Base-by-base conservation (phyloP, 768 basidiomycete species). In the Lepiota venenata region DNA sequence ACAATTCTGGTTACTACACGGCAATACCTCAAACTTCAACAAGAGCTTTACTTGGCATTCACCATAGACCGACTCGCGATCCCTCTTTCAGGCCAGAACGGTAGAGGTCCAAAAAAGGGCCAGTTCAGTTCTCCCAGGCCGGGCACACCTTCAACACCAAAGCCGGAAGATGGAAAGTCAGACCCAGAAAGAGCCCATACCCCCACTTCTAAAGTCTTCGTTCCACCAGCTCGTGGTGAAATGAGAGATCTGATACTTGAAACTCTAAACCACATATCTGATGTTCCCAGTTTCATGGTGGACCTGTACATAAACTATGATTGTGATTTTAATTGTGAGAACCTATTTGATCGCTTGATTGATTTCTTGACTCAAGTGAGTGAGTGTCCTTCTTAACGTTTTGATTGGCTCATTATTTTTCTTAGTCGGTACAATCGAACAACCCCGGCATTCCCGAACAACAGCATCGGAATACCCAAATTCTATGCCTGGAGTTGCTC, bases 241-340 rank as follows among this genome's bases (percentile, higher is more conserved):
- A 91, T 87, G 8, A 82, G 93, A 20, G 91, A 96, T 63, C 73
- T 98, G 52, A 85, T 98, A 63, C 73, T 99, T 55, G 96, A 98
- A 68, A 89, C 89, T 4, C 73, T 98, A 21, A 81, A 80, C 50
- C 87, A 91, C 50, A 81, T 95, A 41, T 87, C 91, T 14, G 78
- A 88, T 2, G 84, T 89, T 61, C 83, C 91, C 2, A 91, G 87
- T 64, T 95, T 96, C 73, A 93, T 97, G 89, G 91, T 96, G 43
- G 93, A 98, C 63, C 74, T 97, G 12, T 99, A 93, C 73, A 80
- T 85, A 51, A 99, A 98, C 68, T 99, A 98, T 68, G 97, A 99
- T 66, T 98, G 94, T 64, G 93, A 97, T 63, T 84, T 89, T 59
- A 96, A 98, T 64, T 93, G 92, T 67, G 97, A 98, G 73, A 96